Base-by-base conservation (phyloP, 2,329 filamentous ascomycete species). In the Alternaria sp. region DNA sequence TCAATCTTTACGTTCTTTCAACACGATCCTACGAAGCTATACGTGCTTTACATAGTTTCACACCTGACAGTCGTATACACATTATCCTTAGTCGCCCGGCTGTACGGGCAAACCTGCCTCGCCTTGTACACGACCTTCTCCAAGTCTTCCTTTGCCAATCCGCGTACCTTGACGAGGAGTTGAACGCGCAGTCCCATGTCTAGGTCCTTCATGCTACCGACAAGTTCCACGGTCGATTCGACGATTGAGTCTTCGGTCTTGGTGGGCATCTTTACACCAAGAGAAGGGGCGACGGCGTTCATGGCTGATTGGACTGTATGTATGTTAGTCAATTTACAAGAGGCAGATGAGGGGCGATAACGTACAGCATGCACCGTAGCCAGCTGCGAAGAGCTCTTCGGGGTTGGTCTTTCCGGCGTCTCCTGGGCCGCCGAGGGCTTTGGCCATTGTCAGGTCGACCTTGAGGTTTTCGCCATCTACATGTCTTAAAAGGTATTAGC, bases 351-450 rank as follows among this genome's bases (percentile, higher is more conserved):
- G 11, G 14, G 6, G 17, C 34, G 10, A n/a, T 81, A 5, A 45
- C 51, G 6, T 31, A 53, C 51, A 82, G 62, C 80, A 82, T 8
- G 80, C 79, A 26, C 80, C 81, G 58, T 81, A 82, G 23, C 80
- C 80, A 0, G 80, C 80, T 1, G 80, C 80, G 58, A 82, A 82
- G 2, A 83, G 76, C 61, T 82, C 80, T 68, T 82, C 80, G 0
- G 68, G 68, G 24, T 70, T 78, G 6, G 80, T 81, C 80, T 81
- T 82, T 56, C 78, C 63, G 1, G 50, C 42, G 23, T 69, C 67
- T 66, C 76, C 71, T 79, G 83, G 39, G 72, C 80, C 80, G 39
- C 79, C 79, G 11, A 82, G 74, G 1, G 73, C 75, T 63, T 80
- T 81, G 54, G 79, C 75, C 80, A 80, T 81, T 17, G 76, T 77